These are phyloP conservation scores for Globisporangium okanoganense DNA, from an alignment of 352 stramenopile species.

Conservation along the genomic window DNA sequence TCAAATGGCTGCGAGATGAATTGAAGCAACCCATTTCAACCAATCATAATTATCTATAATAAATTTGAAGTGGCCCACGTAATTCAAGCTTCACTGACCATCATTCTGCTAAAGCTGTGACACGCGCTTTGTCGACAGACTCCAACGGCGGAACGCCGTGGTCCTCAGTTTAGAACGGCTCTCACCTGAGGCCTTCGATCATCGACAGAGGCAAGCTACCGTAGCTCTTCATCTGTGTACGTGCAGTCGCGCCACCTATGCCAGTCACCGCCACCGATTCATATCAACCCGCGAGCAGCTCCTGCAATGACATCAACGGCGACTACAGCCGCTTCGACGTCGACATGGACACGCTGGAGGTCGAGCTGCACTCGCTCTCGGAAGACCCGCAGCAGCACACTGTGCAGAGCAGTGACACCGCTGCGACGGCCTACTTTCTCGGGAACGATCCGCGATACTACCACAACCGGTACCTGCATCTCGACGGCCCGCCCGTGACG, in stretches of 20 bases:
- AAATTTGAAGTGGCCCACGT: too few relatives aligned
- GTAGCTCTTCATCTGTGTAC: too few relatives aligned
- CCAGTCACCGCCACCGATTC: slow-evolving; percentile 1
- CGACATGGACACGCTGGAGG: slow-evolving; percentile 10
- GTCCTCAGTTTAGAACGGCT: slow-evolving; percentile 9
- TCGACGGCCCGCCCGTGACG: slow-evolving; percentile 12
- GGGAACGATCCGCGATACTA: slow-evolving; percentile 1
- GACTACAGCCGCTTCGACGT: neutral
- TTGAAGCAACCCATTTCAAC: too few relatives aligned
- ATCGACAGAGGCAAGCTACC: too few relatives aligned
- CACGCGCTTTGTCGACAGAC: too few relatives aligned
- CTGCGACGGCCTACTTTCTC: slow-evolving; percentile 13
- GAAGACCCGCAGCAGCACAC: slow-evolving; percentile 11
- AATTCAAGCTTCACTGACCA: too few relatives aligned
- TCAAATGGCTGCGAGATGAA: too few relatives aligned
- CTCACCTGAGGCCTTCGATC: too few relatives aligned
- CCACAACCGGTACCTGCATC: slow-evolving; percentile 5
- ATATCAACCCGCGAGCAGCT: neutral
- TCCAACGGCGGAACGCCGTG: slow-evolving; percentile 13
- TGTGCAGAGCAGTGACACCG: slow-evolving; percentile 13
- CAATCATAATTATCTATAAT: too few relatives aligned
- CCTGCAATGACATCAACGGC: neutral
- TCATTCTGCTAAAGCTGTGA: too few relatives aligned
- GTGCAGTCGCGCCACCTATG: neutral
- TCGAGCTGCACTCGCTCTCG: neutral